Conservation (phyloP, 257 asterid genomes). For the Ajuga chamaepitys region DNA sequence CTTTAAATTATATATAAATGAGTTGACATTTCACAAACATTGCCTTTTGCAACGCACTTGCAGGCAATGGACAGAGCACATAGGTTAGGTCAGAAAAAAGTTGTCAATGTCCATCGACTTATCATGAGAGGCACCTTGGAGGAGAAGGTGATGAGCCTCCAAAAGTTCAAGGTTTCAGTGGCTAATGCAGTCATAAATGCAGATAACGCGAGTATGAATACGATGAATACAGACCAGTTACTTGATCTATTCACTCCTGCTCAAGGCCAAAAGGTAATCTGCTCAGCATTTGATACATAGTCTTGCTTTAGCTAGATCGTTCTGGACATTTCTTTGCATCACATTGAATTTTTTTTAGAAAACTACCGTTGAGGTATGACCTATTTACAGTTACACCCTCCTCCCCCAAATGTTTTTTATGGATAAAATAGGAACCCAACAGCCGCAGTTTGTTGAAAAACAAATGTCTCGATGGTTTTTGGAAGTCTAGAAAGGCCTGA, state of each 20-base stretch:
- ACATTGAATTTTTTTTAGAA: too few species aligned
- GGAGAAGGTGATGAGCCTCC: slow-evolving; percentile 99
- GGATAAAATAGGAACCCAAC: too few species aligned
- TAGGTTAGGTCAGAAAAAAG: slow-evolving; percentile 93
- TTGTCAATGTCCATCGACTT: slow-evolving; percentile 92
- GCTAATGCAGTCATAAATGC: slow-evolving; percentile 95
- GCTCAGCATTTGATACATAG: not conserved
- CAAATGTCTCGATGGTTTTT: too few species aligned
- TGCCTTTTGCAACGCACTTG: slow-evolving; percentile 5
- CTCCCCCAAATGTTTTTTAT: too few species aligned
- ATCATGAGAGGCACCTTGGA: slow-evolving; percentile 99
- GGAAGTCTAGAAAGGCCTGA: too few species aligned
- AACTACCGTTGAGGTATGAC: too few species aligned
- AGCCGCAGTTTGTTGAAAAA: too few species aligned
- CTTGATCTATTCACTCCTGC: slow-evolving; percentile 95
- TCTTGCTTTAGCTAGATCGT: not conserved
- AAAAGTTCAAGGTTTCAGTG: slow-evolving; percentile 87
- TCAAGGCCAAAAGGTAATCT: slow-evolving; percentile 67
- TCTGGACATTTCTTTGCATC: not conserved
- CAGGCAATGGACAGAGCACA: slow-evolving; percentile 99
- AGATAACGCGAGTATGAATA: slow-evolving; percentile 87
- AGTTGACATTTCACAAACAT: not conserved
- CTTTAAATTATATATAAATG: too few species aligned
- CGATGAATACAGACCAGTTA: slow-evolving; percentile 96
- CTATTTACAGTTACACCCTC: too few species aligned